phyloP scores from a whole-genome alignment of 176 grass and related monocot genomes.

The Secale cereale region DNA sequence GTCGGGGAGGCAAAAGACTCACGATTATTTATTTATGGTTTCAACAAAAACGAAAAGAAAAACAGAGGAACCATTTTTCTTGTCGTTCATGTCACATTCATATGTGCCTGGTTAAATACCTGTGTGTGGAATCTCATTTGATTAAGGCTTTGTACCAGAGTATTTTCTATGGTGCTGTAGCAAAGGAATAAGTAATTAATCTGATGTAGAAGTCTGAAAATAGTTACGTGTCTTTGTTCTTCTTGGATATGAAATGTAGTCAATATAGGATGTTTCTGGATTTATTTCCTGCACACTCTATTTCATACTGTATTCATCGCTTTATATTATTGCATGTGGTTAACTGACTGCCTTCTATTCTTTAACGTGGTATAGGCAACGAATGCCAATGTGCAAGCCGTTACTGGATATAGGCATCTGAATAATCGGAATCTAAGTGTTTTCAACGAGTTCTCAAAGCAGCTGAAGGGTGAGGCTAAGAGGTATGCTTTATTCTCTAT shows the following conservation, averaged over 20 bases:
- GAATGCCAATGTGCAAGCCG: conserved; percentile 34
- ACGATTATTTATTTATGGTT: neutral
- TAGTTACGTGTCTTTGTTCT: neutral
- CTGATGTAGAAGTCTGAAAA: neutral
- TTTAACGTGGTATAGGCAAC: conserved; percentile 35
- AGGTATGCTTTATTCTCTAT: conserved; percentile 39
- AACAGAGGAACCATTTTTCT: neutral
- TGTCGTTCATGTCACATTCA: neutral
- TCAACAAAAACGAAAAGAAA: neutral
- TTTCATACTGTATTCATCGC: neutral
- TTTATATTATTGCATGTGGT: neutral
- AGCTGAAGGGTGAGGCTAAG: conserved; percentile 89
- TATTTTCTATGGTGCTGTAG: neutral
- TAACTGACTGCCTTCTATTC: conserved; percentile 20
- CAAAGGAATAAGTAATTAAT: neutral
- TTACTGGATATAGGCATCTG: conserved; percentile 40
- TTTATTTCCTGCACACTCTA: neutral
- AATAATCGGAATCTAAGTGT: conserved; percentile 76
- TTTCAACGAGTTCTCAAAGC: conserved; percentile 98
- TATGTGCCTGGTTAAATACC: neutral
- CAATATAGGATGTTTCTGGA: neutral
- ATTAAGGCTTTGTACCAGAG: neutral
- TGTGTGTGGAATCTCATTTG: neutral
- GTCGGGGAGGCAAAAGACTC: neutral
- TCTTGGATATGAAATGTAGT: neutral